Percentiles rank a stretch among this genome's conserved stretches.
Evolutionary conservation across 2,329 filamentous ascomycete genomes (phyloP).

Genomic region (Colletotrichum sp.): DNA sequence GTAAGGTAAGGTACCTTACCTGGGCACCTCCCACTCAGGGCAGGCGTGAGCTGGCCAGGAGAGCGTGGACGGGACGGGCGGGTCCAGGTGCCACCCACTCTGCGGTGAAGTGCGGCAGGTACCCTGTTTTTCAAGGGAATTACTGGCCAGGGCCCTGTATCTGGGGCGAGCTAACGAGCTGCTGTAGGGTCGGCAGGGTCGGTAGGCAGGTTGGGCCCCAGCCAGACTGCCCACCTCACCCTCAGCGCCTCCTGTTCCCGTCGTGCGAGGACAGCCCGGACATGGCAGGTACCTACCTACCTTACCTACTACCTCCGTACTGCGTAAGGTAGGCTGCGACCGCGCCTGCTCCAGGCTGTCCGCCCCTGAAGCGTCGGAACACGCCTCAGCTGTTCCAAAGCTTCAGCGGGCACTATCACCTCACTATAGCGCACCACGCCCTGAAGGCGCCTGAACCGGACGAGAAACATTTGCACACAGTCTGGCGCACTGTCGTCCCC

Average conservation of each 20-base stretch:
- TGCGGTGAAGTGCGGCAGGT: constrained; percentile 9
- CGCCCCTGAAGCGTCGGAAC: background rate
- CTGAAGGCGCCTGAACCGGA: background rate
- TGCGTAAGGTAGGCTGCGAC: background rate
- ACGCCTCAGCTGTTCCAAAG: background rate
- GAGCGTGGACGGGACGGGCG: constrained; percentile 11
- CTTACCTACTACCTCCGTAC: background rate
- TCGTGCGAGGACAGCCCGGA: background rate
- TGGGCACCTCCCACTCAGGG: background rate
- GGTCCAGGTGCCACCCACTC: constrained; percentile 17
- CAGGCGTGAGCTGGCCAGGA: background rate
- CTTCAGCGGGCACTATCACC: background rate
- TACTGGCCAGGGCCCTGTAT: constrained; percentile 6
- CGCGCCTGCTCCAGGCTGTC: background rate
- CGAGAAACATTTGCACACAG: background rate
- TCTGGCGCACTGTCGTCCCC: constrained; percentile 8
- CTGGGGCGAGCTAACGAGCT: constrained; percentile 15
- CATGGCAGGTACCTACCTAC: background rate
- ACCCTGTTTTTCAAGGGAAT: background rate
- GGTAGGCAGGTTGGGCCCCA: background rate
- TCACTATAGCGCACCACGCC: background rate
- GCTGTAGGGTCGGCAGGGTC: background rate
- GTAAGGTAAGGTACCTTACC: background rate
- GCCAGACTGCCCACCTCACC: background rate
- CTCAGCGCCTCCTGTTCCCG: background rate